These are phyloP conservation scores for Stachybotrys elegans DNA, from an alignment of 2,329 filamentous ascomycete genomes.

Conservation along the genomic window DNA sequence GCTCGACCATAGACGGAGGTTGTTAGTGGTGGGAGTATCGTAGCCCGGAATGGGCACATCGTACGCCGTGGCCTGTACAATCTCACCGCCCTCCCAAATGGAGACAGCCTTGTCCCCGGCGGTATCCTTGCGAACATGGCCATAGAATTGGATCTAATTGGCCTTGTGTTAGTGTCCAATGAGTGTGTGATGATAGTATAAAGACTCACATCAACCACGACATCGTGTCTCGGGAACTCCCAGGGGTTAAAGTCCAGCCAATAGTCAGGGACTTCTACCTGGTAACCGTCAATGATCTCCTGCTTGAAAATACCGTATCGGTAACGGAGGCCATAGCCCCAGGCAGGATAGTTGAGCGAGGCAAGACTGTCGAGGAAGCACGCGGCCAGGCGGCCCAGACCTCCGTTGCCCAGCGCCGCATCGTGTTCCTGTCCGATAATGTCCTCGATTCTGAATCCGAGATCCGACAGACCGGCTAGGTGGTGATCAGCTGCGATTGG, in stretches of 20 bases:
- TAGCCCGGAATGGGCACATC: slow-evolving; percentile 92
- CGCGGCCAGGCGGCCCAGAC: slow-evolving; percentile 87
- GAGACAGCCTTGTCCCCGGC: slow-evolving; percentile 72
- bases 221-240: slow-evolving; percentile 95
- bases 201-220: slow-evolving; percentile 72
- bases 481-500: too few relatives aligned
- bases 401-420: slow-evolving; percentile 92
- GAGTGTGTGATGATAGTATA: neutral
- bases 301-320: slow-evolving; percentile 99
- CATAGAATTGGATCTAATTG: slow-evolving; percentile 81
- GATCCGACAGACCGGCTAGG: slow-evolving; percentile 74
- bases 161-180: slow-evolving; percentile 5
- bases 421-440: slow-evolving; percentile 93
- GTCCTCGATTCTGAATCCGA: slow-evolving; percentile 96
- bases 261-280: slow-evolving; percentile 97
- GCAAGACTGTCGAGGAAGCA: slow-evolving; percentile 97
- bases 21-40: slow-evolving; percentile 87
- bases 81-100: slow-evolving; percentile 89
- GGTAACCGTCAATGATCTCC: slow-evolving; percentile 96
- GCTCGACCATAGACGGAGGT: slow-evolving; percentile 94
- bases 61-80: slow-evolving; percentile 86
- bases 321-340: slow-evolving; percentile 95
- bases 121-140: slow-evolving; percentile 68
- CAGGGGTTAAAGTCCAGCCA: slow-evolving; percentile 99
- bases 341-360: slow-evolving; percentile 90